Conservation (phyloP, 2,329 filamentous ascomycete species). For the Penicillium thymicola region DNA sequence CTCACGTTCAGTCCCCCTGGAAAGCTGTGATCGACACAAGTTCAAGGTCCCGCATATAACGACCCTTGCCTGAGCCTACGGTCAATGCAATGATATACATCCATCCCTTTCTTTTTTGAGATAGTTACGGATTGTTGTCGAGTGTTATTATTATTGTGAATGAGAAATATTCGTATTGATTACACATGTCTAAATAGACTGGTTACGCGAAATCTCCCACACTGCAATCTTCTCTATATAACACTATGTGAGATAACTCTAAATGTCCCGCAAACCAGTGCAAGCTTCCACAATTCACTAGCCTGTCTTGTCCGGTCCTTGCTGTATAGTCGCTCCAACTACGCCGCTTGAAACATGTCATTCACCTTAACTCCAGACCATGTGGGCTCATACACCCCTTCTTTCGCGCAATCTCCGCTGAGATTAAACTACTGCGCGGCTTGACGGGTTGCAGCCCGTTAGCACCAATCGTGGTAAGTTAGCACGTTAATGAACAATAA, state of each 20-base stretch:
- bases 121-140: not conserved
- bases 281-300: not conserved
- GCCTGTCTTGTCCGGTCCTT: not conserved
- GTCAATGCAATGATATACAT: not conserved
- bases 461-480: conserved; percentile 10
- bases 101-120: not conserved
- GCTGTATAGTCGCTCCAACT: not conserved
- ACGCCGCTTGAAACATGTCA: not conserved
- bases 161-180: not conserved
- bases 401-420: conserved; percentile 1
- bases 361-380: conserved; percentile 8
- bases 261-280: not conserved
- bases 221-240: not conserved
- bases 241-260: not conserved
- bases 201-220: not conserved
- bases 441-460: conserved; percentile 1
- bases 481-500: conserved; percentile 3
- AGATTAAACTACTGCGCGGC: conserved; percentile 1
- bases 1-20: not conserved
- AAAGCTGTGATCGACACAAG: not conserved
- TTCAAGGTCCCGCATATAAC: not conserved
- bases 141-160: not conserved
- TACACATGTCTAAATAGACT: not conserved
- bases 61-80: conserved; percentile 8
- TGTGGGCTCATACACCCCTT: conserved; percentile 16